Base-by-base conservation (phyloP, 768 basidiomycete species). In the Flagelloscypha sp. region DNA sequence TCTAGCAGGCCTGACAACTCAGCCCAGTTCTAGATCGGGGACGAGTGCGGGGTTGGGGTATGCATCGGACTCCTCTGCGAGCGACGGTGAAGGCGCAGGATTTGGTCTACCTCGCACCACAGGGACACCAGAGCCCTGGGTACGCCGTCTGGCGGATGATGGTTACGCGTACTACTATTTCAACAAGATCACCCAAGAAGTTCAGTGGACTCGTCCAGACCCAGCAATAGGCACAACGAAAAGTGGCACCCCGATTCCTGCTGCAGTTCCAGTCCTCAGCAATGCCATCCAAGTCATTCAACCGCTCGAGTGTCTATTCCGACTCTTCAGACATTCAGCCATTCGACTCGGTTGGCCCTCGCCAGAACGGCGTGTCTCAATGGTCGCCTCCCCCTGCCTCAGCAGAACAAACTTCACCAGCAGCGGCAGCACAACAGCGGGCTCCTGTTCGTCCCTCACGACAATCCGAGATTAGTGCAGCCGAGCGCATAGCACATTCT, bases 101-200 rank as follows among this genome's bases (percentile, higher is more conserved):
- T 80, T 82, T 49, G 81, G 79, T 25, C 48, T 79, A 20, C 70
- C 64, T 13, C 71, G 65, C 31, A 70, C 71, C 18, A 68, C 72
- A 12, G 68, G 72, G 10, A 76, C 75, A 4, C 81, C 84, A 13
- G 82, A 87, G 46, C 82, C 81, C n/a, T 94, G 90, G 90, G 62
- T 79, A 15, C 74, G 73, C 48, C 76, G 76, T 36, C 65, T 88
- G 29, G 82, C 82, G 16, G 86, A 89, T 48, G 88, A 92, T 46
- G 86, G 86, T 23, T 63, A 74, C 59, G 74, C 82, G 3, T 86
- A 84, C 53, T 87, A 74, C 50, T 92, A 84, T 55, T 54, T 70
- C 54, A 92, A 93, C 64, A 77, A 69, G 43, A 49, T 68, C 16
- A 79, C 79, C 40, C 81, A 82, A 10, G 60, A 72, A 35, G 63